Evolutionary conservation across 2,329 filamentous ascomycete genomes (phyloP), one percentile per base, ranked within the genome.

Genomic region (Alternaria sp.): DNA sequence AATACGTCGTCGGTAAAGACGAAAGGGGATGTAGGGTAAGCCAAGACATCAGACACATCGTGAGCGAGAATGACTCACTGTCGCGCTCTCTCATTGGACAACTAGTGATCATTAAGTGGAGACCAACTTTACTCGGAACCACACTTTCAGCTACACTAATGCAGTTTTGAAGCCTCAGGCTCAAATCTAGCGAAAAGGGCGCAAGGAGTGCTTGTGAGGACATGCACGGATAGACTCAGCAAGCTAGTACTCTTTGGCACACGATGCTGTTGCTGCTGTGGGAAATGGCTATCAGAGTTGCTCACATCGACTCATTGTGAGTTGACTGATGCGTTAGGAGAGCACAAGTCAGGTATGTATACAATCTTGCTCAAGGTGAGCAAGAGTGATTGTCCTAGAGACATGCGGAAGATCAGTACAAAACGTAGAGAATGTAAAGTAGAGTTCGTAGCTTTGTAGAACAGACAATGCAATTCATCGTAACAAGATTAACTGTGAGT

Each of bases 21-120:
- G 32, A 22, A 38, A 28, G 51, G 9, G 43, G 18, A 32, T 7
- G 34, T 38, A 42, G 30, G 24, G n/a, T 34, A 42, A 7, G 56
- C 56, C 51, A 48, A 59, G 57, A 34, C 22, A 14, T 43, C 22
- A 28, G 48, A 57, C 34, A 36, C 41, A 63, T 26, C 12, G 48
- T 68, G 63, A 65, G 63, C 48, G 48, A 66, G 53, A 48, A 62
- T 69, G 67, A 69, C 57, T 69, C 67, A 67, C 39, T 46, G 46
- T 51, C 9, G 39, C 14, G 28, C 6, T n/a, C 18, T 36, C 28
- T 58, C 57, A 61, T 66, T 60, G 61, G 61, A 26, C 22, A 4
- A 22, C 36, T 1, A 9, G 11, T 41, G 12, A 32, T 39, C 22
- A 22, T 34, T 24, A 39, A 28, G 36, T 18, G 28, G 46, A 9